Base-by-base conservation (phyloP, 305 asterid genomes). In the Nicotiana rustica region DNA sequence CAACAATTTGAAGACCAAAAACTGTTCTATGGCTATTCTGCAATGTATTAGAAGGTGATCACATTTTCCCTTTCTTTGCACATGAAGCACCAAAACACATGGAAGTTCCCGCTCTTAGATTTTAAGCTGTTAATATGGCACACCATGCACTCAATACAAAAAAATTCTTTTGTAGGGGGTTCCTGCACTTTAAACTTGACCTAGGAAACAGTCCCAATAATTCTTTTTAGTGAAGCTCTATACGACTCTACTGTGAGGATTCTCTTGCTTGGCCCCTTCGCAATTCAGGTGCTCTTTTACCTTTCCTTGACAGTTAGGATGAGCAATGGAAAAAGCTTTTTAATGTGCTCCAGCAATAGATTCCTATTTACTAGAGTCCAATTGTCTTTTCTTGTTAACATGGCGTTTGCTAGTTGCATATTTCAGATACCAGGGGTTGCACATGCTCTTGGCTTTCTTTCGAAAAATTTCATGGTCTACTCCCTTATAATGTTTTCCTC, bases 61-160 rank as follows among this genome's bases (percentile, higher is more conserved):
- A 75, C 15, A 52, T 14, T 52, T 25, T 75, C 25, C 14, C 80
- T 47, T 52, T 52, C 65, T 52, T 75, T 29, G 80, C 19, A 75
- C 65, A 29, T 52, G 80, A 29, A 15, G 64, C 64, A 52, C 44
- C 47, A 52, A 52, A 44, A 75, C 47, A 4, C 3, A 1, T 29
- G 79, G 4, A 49, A 52, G 65, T 75, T 52, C 29, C 19, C 10
- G 5, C 4, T 52, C 36, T 25, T 73, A 49, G 64, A 71, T 44
- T 71, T 71, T 19, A 21, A 49, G 44, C 19, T 29, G 65, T 75
- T 75, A 25, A 75, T 75, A 75, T 29, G 79, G 65, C 65, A 56
- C 79, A 49, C 47, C 65, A 52, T 73, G 64, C 41, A 49, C 41
- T 73, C 9, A 6, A 25, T 73, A 25, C 25, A 49, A 73, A 14